Base-by-base conservation (phyloP, 129 eudicot genomes). In the Flaveria linearis region DNA sequence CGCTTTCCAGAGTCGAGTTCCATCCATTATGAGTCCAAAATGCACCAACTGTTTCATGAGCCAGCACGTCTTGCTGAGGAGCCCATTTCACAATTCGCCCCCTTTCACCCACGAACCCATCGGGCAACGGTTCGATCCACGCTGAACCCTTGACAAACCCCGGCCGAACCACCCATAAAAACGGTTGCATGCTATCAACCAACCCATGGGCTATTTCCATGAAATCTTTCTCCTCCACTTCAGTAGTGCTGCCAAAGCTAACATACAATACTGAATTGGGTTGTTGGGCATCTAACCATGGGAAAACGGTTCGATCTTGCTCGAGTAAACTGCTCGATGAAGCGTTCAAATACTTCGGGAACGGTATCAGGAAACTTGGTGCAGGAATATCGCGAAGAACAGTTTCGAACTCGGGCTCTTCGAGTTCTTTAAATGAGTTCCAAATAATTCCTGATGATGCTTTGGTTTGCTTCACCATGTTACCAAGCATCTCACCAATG, bases 11-110 rank as follows among this genome's bases (percentile, higher is more conserved):
- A 2, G 87, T 82, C 25, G 89, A 86, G 52, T 86, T 86, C 90
- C 90, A 86, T 62, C 90, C 87, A 14, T 67, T 86, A 16, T 86
- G 90, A 52, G 90, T 86, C 85, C 85, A 72, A 81, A 86, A 86
- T 0, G 75, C 87, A 2, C 89, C 87, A 0, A 45, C 45, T 3
- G 89, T 80, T 51, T 62, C 45, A 61, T 86, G 87, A 12, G 83
- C 87, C 26, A 86, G 43, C 9, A 86, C 89, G 66, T 75, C 85
- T 56, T 82, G 85, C 26, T 86, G 89, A 62, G 86, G 87, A 16
- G 77, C 83, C 90, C 90, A 86, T 62, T 73, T 67, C 30, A 86
- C 87, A 0, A 86, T 70, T 30, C 72, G 76, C 17, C 90, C 90
- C 55, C 82, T 86, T 13, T 69, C 87, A 39, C 75, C 83, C 36